Evolutionary conservation across 495 filamentous ascomycete genomes (phyloP).

Genomic region (Podospora pseudoanserina): DNA sequence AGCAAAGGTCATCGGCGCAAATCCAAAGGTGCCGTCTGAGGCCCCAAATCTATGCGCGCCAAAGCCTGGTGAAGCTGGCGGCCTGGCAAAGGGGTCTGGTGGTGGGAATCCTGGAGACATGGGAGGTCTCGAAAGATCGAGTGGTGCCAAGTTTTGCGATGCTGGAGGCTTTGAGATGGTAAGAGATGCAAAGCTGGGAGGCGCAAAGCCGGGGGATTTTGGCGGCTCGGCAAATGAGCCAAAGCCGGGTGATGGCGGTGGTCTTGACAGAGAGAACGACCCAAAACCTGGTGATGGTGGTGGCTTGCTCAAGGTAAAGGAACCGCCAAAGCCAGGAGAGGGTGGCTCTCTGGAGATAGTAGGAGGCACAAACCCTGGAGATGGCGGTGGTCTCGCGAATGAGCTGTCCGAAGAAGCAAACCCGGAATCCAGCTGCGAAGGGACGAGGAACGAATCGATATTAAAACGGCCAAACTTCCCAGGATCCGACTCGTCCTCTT

Average conservation of each 20-base stretch:
- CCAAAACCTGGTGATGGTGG: conserved; percentile 33
- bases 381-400: conserved; percentile 29
- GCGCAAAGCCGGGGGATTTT: conserved; percentile 15
- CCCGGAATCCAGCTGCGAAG: conserved; percentile 24
- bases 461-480: conserved; percentile 40
- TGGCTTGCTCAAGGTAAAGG: background rate
- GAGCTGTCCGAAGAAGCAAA: conserved; percentile 24
- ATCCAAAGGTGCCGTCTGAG: conserved; percentile 32
- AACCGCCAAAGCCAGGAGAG: conserved; percentile 22
- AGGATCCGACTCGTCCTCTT: conserved; percentile 39
- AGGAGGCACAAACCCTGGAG: conserved; percentile 7
- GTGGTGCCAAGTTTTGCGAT: conserved; percentile 2
- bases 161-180: conserved; percentile 15
- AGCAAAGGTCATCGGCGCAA: conserved; percentile 30
- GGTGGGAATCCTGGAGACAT: conserved; percentile 24
- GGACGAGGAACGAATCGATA: conserved; percentile 27
- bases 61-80: conserved; percentile 40
- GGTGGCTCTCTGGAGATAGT: conserved; percentile 28
- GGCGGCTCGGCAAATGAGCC: conserved; percentile 16
- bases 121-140: conserved; percentile 26
- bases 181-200: conserved; percentile 14
- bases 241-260: conserved; percentile 33
- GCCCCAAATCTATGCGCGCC: conserved; percentile 33
- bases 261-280: conserved; percentile 11
- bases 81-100: conserved; percentile 10